Base-by-base conservation (phyloP, 1,139 yeast species). In the Suhomyces atakaporum region DNA sequence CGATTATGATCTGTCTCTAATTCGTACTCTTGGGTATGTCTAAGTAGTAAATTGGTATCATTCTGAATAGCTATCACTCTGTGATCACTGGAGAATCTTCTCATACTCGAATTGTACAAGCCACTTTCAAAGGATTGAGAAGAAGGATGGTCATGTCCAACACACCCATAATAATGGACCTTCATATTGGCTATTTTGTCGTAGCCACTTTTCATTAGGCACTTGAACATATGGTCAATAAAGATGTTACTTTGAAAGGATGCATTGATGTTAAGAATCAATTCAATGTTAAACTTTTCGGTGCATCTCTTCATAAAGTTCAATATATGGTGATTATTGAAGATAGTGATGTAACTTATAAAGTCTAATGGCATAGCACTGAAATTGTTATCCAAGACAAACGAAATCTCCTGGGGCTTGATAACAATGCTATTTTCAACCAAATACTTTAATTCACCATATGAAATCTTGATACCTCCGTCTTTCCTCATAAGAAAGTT, bases 381-480 rank as follows among this genome's bases (percentile, higher is more conserved):
- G 16, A 13, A 14, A 14, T 14, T 30, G 22, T 35, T 35, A 19
- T 35, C 36, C 28, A 50, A 39, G 11, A 50, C 39, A 19, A 55
- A 38, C 5, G 53, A 34, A 18, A 60, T 43, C 10, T 47, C 47
- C 13, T 34, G 40, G 2, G 65, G 64, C 21, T 44, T 38, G 8
- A 58, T 53, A 22, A 41, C 33, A 7, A 60, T 39, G n/a, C 42
- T 36, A 31, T 52, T 37, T 1, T 19, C 24, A 8, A 46, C 41
- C 30, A 60, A 39, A 35, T 52, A 51, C 12, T 46, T 28, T 10
- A 59, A 35, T 16, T 45, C 44, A 6, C 11, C 3, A 12, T 10
- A 30, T 4, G 39, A 27, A 6, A 35, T 25, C n/a, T 19, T 27
- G 8, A 35, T n/a, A 7, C 32, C 31, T 4, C 31, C 36, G 16